Base-by-base conservation (phyloP, 495 filamentous ascomycete genomes). In the Evansstolkia leycettana region DNA sequence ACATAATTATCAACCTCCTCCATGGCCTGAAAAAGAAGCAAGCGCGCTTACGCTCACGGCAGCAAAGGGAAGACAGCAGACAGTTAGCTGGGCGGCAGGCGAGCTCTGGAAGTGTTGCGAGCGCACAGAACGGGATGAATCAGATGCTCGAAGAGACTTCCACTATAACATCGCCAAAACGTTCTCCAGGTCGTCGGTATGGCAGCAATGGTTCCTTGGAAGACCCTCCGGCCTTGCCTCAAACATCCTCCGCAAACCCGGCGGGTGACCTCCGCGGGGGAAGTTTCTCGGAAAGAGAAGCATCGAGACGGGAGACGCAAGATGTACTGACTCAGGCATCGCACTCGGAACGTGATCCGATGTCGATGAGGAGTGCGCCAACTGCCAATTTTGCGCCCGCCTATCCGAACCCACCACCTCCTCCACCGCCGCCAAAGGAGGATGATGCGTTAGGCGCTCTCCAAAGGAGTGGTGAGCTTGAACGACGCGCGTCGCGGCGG, bases 1-100 rank as follows among this genome's bases (percentile, higher is more conserved):
- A 98, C 54, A 98, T 98, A 41, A 98, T 98, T 50, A 95, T 98
- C 48, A 93, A 89, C 48, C 72, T 98, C 8, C 74, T 98, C 7
- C 88, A 96, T 55, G 90, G 90, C 2, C 58, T 98, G 24, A 98
- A 98, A 60, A 76, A 87, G 55, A 98, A 98, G 58, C 90, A 98
- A 46, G 84, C 88, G 39, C 83, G 81, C 42, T 55, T 98, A 45
- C 74, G 90, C 19, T 85, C 89, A 45, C 83, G 80, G 33, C 79
- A 82, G 41, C 69, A 75, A 26, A 72, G 76, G 43, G 85, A 92
- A 16, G 73, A 70, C 42, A 61, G 54, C 25, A 57, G 66, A 17
- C 43, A 55, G 9, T 48, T 57, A n/a, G 54, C 65, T 12, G 65
- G 60, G 26, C 67, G 84, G 38, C 77, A 81, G 25, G 76, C 70